Evolutionary conservation across 257 asterid genomes (phyloP).

Genomic region (Oldenlandia corymbosa): DNA sequence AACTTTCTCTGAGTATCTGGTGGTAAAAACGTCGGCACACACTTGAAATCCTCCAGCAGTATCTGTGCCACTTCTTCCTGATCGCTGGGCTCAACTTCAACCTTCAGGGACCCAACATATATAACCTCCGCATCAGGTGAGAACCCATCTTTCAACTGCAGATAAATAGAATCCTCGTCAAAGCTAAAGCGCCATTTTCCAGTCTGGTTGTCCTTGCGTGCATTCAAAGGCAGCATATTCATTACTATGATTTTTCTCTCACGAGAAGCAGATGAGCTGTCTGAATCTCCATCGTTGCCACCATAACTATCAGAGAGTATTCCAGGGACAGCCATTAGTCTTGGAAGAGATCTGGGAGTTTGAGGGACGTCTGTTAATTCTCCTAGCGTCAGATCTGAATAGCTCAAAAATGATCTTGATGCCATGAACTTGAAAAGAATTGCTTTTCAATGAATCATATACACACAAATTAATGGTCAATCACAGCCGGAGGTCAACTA

Average conservation of each 20-base stretch:
- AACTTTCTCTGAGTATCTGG: conserved; percentile 59
- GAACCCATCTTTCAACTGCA: conserved; percentile 83
- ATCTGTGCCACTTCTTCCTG: conserved; percentile 80
- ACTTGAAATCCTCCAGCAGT: conserved; percentile 70
- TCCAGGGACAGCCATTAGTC: conserved; percentile 72
- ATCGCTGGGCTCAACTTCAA: conserved; percentile 60
- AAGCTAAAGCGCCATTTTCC: conserved; percentile 61
- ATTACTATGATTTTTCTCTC: conserved; percentile 77
- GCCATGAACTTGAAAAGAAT: conserved; percentile 38
- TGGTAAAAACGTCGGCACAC: conserved; percentile 84
- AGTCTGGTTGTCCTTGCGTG: conserved; percentile 50
- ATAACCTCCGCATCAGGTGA: conserved; percentile 68
- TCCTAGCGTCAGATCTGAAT: conserved; percentile 64
- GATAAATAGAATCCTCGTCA: conserved; percentile 69
- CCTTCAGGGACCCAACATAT: conserved; percentile 82
- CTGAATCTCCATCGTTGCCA: conserved; percentile 67
- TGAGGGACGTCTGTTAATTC: conserved; percentile 49
- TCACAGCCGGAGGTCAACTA: background rate
- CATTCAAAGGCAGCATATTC: conserved; percentile 72
- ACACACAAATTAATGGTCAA: background rate
- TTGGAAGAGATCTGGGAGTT: conserved; percentile 72
- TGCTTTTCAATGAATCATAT: conserved; percentile 13
- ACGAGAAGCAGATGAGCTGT: conserved; percentile 43
- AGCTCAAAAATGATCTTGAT: conserved; percentile 55
- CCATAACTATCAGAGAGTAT: conserved; percentile 52